phyloP scores from a whole-genome alignment of 768 basidiomycete genomes.

The Dendrothele bispora region DNA sequence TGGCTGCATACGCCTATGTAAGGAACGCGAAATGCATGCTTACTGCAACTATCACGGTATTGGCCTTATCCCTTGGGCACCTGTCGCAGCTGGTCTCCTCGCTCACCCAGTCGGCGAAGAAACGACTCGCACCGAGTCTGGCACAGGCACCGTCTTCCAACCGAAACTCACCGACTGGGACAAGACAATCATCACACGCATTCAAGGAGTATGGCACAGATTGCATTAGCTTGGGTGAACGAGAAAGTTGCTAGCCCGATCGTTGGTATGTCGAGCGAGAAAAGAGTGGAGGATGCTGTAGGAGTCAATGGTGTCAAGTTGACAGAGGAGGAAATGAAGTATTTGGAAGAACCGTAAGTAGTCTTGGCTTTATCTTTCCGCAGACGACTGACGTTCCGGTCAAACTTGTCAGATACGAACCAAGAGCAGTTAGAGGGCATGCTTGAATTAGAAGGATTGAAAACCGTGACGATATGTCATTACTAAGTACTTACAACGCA shows the following conservation, averaged over 20 bases:
- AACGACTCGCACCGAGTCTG: not conserved
- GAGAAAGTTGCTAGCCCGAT: slow-evolving; percentile 21
- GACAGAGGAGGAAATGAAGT: slow-evolving; percentile 3
- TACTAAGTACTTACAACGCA: no score
- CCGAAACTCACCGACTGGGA: not conserved
- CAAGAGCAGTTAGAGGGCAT: no score
- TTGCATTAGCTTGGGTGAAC: slow-evolving; percentile 27
- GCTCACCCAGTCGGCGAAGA: not conserved
- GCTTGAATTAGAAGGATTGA: no score
- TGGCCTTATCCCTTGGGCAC: slow-evolving; percentile 46
- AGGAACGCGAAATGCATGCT: slow-evolving; percentile 38
- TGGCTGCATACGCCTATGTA: not conserved
- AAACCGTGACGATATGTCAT: no score
- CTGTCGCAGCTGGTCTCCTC: slow-evolving; percentile 23
- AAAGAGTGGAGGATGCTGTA: slow-evolving; percentile 11
- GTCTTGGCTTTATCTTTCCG: not conserved
- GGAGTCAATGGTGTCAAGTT: not conserved
- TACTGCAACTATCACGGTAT: slow-evolving; percentile 22
- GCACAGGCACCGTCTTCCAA: not conserved
- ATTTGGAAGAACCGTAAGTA: slow-evolving; percentile 7
- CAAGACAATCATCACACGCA: slow-evolving; percentile 9
- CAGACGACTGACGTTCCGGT: no score
- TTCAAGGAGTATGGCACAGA: slow-evolving; percentile 24
- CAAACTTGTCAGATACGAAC: no score
- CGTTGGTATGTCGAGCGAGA: slow-evolving; percentile 7